These are phyloP conservation scores for Cubamyces lactineus DNA, from an alignment of 768 basidiomycete species.

Conservation along the genomic window DNA sequence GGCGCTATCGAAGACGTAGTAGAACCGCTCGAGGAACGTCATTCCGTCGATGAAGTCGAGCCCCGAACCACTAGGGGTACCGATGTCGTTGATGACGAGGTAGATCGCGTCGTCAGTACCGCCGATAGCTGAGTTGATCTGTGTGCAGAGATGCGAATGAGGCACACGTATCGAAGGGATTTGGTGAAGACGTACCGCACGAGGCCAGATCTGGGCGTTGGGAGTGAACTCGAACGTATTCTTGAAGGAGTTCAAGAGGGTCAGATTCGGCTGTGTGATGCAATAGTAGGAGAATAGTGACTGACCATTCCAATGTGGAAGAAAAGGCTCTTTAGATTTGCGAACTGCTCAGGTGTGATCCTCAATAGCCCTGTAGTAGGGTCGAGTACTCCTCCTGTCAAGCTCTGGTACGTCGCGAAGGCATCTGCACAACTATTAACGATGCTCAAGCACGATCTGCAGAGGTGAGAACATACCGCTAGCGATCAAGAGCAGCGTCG, in stretches of 20 bases:
- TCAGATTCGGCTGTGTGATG: no score
- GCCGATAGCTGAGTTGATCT: constrained; percentile 61
- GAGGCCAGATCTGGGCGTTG: constrained; percentile 73
- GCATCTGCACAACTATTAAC: constrained; percentile 23
- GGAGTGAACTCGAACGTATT: constrained; percentile 56
- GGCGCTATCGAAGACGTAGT: constrained; percentile 45
- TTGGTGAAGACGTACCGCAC: constrained; percentile 24
- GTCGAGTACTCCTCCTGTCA: constrained; percentile 24
- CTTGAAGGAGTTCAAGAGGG: constrained; percentile 32
- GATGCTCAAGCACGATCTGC: no score
- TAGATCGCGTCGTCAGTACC: constrained; percentile 47
- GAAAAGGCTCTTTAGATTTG: constrained; percentile 27
- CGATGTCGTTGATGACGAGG: constrained; percentile 42
- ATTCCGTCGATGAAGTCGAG: constrained; percentile 53
- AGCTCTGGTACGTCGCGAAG: constrained; percentile 28
- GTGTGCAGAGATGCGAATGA: neutral
- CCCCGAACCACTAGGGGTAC: constrained; percentile 45
- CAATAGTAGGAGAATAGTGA: no score
- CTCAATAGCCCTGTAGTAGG: constrained; percentile 24
- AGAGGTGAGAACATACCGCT: constrained; percentile 27
- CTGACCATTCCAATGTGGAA: constrained; percentile 27
- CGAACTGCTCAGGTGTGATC: constrained; percentile 28
- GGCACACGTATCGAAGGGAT: neutral
- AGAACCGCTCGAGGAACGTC: constrained; percentile 45
- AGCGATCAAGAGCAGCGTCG: constrained; percentile 53